Conservation (phyloP, 371 early-diverging fungal genomes). For the Mortierella sp. region DNA sequence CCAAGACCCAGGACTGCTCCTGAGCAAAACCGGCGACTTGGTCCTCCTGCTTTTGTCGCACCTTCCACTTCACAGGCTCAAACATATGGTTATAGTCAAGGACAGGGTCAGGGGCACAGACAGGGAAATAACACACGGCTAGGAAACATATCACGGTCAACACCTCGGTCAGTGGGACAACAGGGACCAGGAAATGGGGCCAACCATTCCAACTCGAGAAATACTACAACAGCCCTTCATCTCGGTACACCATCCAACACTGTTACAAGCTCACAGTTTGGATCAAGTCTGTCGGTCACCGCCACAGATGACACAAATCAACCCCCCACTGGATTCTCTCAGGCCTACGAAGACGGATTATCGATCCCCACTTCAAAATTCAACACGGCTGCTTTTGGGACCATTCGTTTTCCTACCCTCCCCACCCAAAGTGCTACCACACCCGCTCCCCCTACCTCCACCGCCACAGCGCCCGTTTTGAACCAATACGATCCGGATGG, state of each 20-base stretch:
- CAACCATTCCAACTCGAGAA: neutral
- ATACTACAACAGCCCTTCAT: too few relatives aligned
- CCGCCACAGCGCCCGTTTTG: neutral
- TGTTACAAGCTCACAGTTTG: neutral
- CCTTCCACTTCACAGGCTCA: too few relatives aligned
- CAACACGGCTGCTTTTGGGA: conserved; percentile 44
- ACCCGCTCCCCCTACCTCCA: too few relatives aligned
- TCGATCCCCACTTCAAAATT: conserved; percentile 39
- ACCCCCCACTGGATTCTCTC: conserved; percentile 10
- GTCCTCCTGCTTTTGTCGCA: too few relatives aligned
- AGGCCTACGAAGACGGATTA: conserved; percentile 19
- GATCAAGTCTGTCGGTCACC: neutral
- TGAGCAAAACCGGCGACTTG: neutral
- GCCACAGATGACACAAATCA: conserved; percentile 3
- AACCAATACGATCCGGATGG: conserved; percentile 1
- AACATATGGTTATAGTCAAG: neutral
- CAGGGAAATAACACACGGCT: neutral
- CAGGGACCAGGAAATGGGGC: neutral
- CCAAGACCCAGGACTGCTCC: neutral
- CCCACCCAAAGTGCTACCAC: neutral
- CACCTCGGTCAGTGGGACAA: neutral
- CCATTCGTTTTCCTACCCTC: conserved; percentile 11
- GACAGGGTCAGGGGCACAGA: neutral
- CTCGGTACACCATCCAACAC: neutral
- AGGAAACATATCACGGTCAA: too few relatives aligned